These are phyloP conservation scores for Anisogramma anomala DNA, from an alignment of 2,329 filamentous ascomycete genomes.

Conservation along the genomic window DNA sequence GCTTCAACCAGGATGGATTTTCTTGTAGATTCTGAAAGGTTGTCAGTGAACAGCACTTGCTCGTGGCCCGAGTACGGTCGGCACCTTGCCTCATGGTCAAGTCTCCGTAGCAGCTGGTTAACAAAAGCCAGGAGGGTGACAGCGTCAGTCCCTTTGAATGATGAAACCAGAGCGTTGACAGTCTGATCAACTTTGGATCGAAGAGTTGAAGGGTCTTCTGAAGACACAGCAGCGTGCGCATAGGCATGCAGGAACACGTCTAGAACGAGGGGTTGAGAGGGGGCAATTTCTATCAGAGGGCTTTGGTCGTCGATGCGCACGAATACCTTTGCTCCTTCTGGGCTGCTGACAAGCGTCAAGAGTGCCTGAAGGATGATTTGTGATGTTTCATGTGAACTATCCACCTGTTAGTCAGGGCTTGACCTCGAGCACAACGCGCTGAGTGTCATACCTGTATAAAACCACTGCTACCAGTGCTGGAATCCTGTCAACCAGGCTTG, in stretches of 20 bases:
- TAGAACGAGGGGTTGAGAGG: slow-evolving; percentile 40
- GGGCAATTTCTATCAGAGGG: slow-evolving; percentile 45
- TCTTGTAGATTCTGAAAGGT: slow-evolving; percentile 32
- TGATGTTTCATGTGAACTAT: slow-evolving; percentile 41
- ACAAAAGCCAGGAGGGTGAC: slow-evolving; percentile 48
- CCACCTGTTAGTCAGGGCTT: slow-evolving; percentile 8
- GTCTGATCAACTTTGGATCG: slow-evolving; percentile 33
- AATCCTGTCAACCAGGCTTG: slow-evolving; percentile 41
- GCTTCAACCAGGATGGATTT: slow-evolving; percentile 42
- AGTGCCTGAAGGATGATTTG: slow-evolving; percentile 45
- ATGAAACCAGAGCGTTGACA: slow-evolving; percentile 37
- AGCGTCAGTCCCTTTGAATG: slow-evolving; percentile 48
- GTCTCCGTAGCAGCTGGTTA: slow-evolving; percentile 38
- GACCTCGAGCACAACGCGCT: background rate
- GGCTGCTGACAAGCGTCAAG: slow-evolving; percentile 40
- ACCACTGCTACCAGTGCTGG: slow-evolving; percentile 41
- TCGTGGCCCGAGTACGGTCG: no score
- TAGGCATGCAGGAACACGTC: slow-evolving; percentile 47
- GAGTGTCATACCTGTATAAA: slow-evolving; percentile 37
- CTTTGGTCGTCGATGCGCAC: slow-evolving; percentile 39
- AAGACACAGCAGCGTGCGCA: slow-evolving; percentile 33
- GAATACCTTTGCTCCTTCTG: slow-evolving; percentile 38
- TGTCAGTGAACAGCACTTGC: no score
- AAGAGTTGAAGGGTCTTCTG: slow-evolving; percentile 23
- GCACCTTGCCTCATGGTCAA: slow-evolving; percentile 37